Percentiles rank a stretch among this genome's conserved stretches.
These are phyloP conservation scores for Articulospora tetracladia DNA, from an alignment of 495 filamentous ascomycete species.

Conservation along the genomic window DNA sequence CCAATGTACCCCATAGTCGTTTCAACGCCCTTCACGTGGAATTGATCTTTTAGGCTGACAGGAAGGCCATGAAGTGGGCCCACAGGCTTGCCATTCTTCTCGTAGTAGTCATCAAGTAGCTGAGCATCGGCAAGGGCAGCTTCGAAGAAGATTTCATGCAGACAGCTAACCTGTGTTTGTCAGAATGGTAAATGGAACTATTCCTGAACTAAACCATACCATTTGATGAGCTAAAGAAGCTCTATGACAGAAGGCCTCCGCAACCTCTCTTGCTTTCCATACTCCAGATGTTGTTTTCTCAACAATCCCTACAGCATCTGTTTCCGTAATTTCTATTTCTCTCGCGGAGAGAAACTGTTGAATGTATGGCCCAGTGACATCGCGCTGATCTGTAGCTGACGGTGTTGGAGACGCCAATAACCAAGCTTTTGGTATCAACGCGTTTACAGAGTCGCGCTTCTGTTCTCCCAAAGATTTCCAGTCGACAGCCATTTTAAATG, in stretches of 20 bases:
- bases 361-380: slow-evolving; percentile 60
- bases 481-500: slow-evolving; percentile 6
- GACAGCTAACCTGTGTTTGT: slow-evolving; percentile 47
- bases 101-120: slow-evolving; percentile 50
- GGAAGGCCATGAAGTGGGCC: slow-evolving; percentile 50
- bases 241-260: slow-evolving; percentile 39
- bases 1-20: slow-evolving; percentile 28
- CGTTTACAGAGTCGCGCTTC: slow-evolving; percentile 50
- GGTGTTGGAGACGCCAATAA: slow-evolving; percentile 43
- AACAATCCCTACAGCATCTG: slow-evolving; percentile 45
- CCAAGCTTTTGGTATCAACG: slow-evolving; percentile 57
- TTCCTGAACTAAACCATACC: slow-evolving; percentile 18
- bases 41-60: slow-evolving; percentile 53
- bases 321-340: slow-evolving; percentile 56
- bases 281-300: slow-evolving; percentile 36
- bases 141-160: slow-evolving; percentile 65
- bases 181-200: background rate
- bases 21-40: slow-evolving; percentile 30
- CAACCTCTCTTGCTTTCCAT: slow-evolving; percentile 37
- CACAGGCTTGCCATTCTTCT: slow-evolving; percentile 31
- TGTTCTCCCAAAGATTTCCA: slow-evolving; percentile 44
- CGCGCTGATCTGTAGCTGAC: slow-evolving; percentile 44
- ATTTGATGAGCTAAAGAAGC: slow-evolving; percentile 59
- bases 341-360: slow-evolving; percentile 48
- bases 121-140: slow-evolving; percentile 54